Conservation (phyloP, 2,329 filamentous ascomycete genomes). For the Talaromyces sp. region DNA sequence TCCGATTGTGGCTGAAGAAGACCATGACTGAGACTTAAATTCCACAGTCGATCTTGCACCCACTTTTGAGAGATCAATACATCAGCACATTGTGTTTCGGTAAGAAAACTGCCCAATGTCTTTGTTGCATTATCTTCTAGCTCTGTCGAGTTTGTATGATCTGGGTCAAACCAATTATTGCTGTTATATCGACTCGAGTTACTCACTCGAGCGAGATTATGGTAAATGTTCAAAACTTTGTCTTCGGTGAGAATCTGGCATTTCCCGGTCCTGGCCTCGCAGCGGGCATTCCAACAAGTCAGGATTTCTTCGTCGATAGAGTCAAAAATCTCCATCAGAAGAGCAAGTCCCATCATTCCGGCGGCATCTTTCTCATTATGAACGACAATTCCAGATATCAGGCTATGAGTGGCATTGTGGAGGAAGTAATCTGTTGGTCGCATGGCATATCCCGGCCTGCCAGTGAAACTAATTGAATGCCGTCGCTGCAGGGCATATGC, state of each 20-base stretch:
- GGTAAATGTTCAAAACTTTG: slow-evolving; percentile 47
- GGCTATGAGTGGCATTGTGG: slow-evolving; percentile 30
- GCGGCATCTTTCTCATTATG: slow-evolving; percentile 41
- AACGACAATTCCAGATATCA: slow-evolving; percentile 39
- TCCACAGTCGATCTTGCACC: slow-evolving; percentile 41
- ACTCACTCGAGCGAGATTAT: slow-evolving; percentile 29
- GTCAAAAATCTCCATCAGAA: slow-evolving; percentile 43
- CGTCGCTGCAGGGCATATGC: slow-evolving; percentile 41
- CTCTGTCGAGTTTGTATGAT: slow-evolving; percentile 17
- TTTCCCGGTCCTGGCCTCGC: slow-evolving; percentile 60
- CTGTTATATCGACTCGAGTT: slow-evolving; percentile 32
- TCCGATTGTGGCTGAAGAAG: slow-evolving; percentile 32
- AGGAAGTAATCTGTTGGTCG: slow-evolving; percentile 32
- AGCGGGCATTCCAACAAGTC: slow-evolving; percentile 42
- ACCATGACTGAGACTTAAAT: slow-evolving; percentile 38
- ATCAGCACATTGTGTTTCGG: slow-evolving; percentile 41
- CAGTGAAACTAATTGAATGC: slow-evolving; percentile 40
- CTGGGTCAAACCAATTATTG: slow-evolving; percentile 36
- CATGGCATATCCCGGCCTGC: slow-evolving; percentile 31
- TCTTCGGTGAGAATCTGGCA: slow-evolving; percentile 61
- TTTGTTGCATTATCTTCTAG: slow-evolving; percentile 7
- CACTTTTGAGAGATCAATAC: slow-evolving; percentile 42
- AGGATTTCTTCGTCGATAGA: slow-evolving; percentile 42
- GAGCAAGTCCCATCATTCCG: slow-evolving; percentile 40
- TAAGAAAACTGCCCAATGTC: slow-evolving; percentile 20